Conservation (phyloP, 345 rosid genomes). For the Corymbia maculata region DNA sequence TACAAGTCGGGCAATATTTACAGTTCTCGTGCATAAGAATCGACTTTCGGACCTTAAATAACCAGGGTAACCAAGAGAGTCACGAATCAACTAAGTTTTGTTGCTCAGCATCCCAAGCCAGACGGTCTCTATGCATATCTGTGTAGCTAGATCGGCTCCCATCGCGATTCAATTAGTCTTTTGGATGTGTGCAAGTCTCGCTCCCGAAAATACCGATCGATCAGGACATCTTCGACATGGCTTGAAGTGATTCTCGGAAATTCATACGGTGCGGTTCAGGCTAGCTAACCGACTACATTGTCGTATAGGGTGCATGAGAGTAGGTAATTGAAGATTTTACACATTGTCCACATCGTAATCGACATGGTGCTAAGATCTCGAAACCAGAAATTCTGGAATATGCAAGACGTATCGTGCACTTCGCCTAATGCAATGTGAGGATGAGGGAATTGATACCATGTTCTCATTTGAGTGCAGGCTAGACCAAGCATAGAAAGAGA, state of each 20-base stretch:
- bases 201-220: background rate
- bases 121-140: background rate
- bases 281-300: background rate
- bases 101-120: background rate
- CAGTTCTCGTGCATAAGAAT: background rate
- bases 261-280: background rate
- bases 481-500: slow-evolving; percentile 38
- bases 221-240: background rate
- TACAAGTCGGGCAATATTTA: background rate
- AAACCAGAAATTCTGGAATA: background rate
- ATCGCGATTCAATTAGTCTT: background rate
- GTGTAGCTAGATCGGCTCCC: background rate
- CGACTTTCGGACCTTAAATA: background rate
- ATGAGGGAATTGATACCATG: background rate
- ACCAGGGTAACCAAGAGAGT: background rate
- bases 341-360: background rate
- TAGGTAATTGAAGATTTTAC: background rate
- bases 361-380: background rate
- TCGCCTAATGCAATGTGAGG: background rate
- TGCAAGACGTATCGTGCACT: background rate
- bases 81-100: background rate
- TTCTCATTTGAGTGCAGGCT: slow-evolving; percentile 17
- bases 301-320: background rate
- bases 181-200: background rate
- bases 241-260: background rate